These are phyloP conservation scores for Groenewaldozyma tartarivorans DNA, from an alignment of 805 yeast species.

Conservation along the genomic window DNA sequence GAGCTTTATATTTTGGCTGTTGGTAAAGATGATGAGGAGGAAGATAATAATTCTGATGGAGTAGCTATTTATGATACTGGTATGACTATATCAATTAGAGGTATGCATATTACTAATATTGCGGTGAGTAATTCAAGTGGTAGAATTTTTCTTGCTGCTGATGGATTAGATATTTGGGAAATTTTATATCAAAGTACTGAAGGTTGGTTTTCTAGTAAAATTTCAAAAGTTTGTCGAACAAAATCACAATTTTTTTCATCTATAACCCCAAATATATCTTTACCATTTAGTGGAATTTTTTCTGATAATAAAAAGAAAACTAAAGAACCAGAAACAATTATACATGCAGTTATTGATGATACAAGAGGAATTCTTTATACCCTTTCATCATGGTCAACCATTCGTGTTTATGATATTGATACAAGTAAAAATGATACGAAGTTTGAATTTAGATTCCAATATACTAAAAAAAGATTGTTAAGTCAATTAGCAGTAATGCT, in stretches of 20 bases:
- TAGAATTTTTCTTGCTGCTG: constrained; percentile 81
- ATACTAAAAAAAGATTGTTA: neutral
- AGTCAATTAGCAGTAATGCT: neutral
- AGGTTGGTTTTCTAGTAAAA: constrained; percentile 77
- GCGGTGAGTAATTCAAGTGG: constrained; percentile 52
- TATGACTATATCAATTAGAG: constrained; percentile 69
- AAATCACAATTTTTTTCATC: constrained; percentile 43
- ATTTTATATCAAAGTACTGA: constrained; percentile 73
- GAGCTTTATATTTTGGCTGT: constrained; percentile 72
- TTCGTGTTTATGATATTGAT: constrained; percentile 63
- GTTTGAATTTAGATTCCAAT: neutral
- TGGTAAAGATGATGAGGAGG: constrained; percentile 48
- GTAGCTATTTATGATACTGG: constrained; percentile 81
- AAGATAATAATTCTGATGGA: too few species aligned
- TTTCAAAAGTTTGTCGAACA: constrained; percentile 77
- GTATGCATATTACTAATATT: constrained; percentile 60
- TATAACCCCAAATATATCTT: constrained; percentile 12
- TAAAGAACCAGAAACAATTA: constrained; percentile 45
- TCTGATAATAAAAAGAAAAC: too few species aligned
- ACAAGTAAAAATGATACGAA: neutral
- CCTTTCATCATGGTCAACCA: constrained; percentile 69
- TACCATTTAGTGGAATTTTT: constrained; percentile 1
- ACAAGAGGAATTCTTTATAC: constrained; percentile 72
- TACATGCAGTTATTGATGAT: constrained; percentile 63
- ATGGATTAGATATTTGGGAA: constrained; percentile 77